A percentile compares a stretch with the other conserved stretches of the same genome.
These are phyloP conservation scores for Coniferiporia sulphurascens DNA, from an alignment of 1,284 basidiomycete species.

Conservation along the genomic window DNA sequence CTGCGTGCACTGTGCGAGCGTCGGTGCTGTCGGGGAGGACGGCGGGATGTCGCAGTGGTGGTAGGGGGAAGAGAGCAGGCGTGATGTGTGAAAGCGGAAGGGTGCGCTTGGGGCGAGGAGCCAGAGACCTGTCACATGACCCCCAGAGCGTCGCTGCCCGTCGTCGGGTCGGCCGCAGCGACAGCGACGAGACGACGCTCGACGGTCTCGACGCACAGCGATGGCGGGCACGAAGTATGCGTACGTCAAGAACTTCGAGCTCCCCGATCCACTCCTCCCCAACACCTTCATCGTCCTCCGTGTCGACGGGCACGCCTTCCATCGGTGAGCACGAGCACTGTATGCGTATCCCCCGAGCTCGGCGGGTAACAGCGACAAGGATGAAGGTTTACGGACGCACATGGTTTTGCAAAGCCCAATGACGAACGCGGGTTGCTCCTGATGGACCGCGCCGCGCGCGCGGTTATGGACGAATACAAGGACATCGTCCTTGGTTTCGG, in stretches of 20 bases:
- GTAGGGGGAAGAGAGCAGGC: neutral
- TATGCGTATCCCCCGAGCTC: neutral
- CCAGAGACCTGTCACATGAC: neutral
- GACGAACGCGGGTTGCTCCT: constrained; percentile 81
- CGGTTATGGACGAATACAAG: constrained; percentile 77
- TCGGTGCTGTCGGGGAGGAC: neutral
- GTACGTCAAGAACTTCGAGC: constrained; percentile 89
- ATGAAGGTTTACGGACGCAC: constrained; percentile 77
- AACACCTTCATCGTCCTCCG: constrained; percentile 84
- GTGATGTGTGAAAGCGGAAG: constrained; percentile 5
- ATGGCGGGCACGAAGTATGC: constrained; percentile 94
- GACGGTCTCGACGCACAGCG: neutral
- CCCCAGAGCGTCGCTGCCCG: neutral
- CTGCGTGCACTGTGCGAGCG: neutral
- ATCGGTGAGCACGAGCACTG: constrained; percentile 56
- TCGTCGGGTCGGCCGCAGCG: neutral
- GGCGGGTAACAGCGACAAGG: constrained; percentile 1
- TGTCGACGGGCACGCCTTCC: constrained; percentile 93
- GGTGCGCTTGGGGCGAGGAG: constrained; percentile 4
- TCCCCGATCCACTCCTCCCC: constrained; percentile 82
- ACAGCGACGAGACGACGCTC: neutral
- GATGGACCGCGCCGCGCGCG: constrained; percentile 88
- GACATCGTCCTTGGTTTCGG: constrained; percentile 89
- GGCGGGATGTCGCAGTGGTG: constrained; percentile 1
- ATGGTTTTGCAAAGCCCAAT: constrained; percentile 88